phyloP scores from a whole-genome alignment of 768 basidiomycete species.

The Xerocomellus dryophilus region DNA sequence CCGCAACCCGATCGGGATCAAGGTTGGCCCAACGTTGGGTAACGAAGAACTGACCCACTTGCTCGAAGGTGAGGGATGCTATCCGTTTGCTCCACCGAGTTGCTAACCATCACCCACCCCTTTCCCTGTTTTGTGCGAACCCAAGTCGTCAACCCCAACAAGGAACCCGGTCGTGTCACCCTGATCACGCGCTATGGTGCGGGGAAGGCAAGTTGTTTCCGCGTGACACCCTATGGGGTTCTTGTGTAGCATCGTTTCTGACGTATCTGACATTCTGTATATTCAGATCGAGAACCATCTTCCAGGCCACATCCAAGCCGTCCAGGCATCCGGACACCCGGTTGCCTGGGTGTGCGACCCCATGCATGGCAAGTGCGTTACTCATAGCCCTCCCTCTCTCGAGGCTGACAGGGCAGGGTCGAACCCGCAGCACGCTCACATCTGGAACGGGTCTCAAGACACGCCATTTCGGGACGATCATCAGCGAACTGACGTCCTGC shows the following conservation, averaged over 20 bases:
- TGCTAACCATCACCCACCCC: not conserved
- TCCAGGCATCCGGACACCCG: slow-evolving; percentile 76
- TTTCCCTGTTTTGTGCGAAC: not conserved
- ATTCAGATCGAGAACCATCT: slow-evolving; percentile 72
- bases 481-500: slow-evolving; percentile 79
- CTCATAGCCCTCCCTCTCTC: not conserved
- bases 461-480: slow-evolving; percentile 83
- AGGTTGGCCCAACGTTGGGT: slow-evolving; percentile 88
- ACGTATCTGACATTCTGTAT: not conserved
- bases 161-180: slow-evolving; percentile 79
- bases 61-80: slow-evolving; percentile 59
- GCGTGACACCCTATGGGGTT: not conserved
- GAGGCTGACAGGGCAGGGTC: not conserved
- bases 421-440: slow-evolving; percentile 65
- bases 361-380: slow-evolving; percentile 94
- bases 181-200: slow-evolving; percentile 95
- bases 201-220: slow-evolving; percentile 52
- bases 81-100: not conserved
- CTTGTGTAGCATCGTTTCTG: not conserved
- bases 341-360: slow-evolving; percentile 96
- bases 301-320: slow-evolving; percentile 75
- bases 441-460: slow-evolving; percentile 84
- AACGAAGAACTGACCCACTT: slow-evolving; percentile 72
- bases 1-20: slow-evolving; percentile 92
- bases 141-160: slow-evolving; percentile 82